Evolutionary conservation across 768 basidiomycete genomes (phyloP), one percentile per base, ranked within the genome.

Genomic region (Tulasnella sp.): DNA sequence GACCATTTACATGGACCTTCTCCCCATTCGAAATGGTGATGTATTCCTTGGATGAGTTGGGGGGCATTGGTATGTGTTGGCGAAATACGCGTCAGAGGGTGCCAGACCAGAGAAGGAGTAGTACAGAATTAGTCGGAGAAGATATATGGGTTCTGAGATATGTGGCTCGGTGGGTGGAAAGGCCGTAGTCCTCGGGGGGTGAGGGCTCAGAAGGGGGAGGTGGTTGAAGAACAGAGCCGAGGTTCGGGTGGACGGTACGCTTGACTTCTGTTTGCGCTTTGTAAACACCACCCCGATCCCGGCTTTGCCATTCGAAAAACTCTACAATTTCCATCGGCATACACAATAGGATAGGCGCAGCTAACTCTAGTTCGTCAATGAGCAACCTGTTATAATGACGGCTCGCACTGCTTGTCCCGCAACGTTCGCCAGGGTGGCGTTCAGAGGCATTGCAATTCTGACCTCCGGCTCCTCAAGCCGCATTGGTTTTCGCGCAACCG

Each of bases 1-100:
- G 75, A 95, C 94, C 94, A 87, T 95, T 95, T 79, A 93, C 87
- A 91, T 92, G 93, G 84, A 95, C 92, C 84, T 90, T 89, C 84
- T 94, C 93, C 80, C 94, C 93, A 83, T 90, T 93, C 42, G 74
- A 75, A 39, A 80, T 80, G 6, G 58, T 76, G 74, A 80, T 76
- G 34, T 72, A 58, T n/a, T 79, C 78, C 56, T 79, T 79, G n/a
- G 76, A 58, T 38, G 76, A 27, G 62, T 68, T 62, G 19, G 76
- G 76, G 27, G 76, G 9, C 76, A 77, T 77, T 42, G 76, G 56
- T n/a, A 36, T 14, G 18, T 14, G 21, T 74, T 34, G 73, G 73
- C 21, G 38, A 74, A 74, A 74, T 48, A 76, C 36, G 75, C 36
- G 36, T 48, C 75, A 19, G 52, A 76, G 39, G 44, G 46, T 52